Percentiles rank a stretch among this genome's conserved stretches.
Conservation (phyloP, 306 rosid species). For the Vigna radiata region DNA sequence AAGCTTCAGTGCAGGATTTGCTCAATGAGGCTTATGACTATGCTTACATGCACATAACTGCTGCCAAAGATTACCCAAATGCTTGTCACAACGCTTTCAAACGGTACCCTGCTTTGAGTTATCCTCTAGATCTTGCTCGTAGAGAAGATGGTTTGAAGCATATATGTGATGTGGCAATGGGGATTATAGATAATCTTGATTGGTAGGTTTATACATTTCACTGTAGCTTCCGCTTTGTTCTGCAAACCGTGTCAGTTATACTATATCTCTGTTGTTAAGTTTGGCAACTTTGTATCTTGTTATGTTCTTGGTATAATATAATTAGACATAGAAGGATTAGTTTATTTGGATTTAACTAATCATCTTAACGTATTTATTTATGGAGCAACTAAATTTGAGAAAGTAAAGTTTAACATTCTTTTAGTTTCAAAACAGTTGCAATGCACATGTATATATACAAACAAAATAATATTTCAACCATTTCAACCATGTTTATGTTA, state of each 20-base stretch:
- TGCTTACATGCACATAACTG: constrained; percentile 75
- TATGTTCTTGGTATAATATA: background rate
- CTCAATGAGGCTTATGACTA: constrained; percentile 68
- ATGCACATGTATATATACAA: background rate
- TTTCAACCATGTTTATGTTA: background rate
- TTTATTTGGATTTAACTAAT: background rate
- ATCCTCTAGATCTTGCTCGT: constrained; percentile 67
- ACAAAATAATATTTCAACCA: background rate
- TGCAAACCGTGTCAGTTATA: constrained; percentile 27
- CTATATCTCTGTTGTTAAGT: background rate
- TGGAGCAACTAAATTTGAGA: background rate
- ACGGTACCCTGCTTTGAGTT: constrained; percentile 53
- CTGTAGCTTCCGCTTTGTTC: constrained; percentile 8
- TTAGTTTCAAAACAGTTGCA: background rate
- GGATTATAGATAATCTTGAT: constrained; percentile 72
- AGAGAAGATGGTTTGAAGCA: constrained; percentile 80
- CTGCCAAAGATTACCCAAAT: constrained; percentile 86
- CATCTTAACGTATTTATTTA: background rate
- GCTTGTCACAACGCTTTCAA: constrained; percentile 76
- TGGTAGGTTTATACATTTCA: constrained; percentile 46
- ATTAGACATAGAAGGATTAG: background rate
- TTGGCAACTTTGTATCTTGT: constrained; percentile 5
- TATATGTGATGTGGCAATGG: constrained; percentile 82
- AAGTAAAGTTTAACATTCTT: background rate
- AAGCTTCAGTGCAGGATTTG: constrained; percentile 65